A percentile compares a stretch with the other conserved stretches of the same genome.
phyloP scores from a whole-genome alignment of 257 asterid species.

The Primulina tabacum region DNA sequence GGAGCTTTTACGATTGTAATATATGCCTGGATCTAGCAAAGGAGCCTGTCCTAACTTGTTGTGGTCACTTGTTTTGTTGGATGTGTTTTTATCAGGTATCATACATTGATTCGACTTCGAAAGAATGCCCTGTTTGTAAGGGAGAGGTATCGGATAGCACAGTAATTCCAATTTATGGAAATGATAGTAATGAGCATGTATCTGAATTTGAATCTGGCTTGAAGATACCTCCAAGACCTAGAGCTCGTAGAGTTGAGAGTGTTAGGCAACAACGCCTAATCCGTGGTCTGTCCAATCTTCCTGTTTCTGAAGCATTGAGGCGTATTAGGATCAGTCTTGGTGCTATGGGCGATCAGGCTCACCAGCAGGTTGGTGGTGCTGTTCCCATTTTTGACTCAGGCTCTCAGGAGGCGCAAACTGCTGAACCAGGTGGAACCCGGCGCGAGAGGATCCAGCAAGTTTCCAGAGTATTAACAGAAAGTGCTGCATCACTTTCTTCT shows the following conservation, averaged over 20 bases:
- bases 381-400: slow-evolving; percentile 23
- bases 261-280: slow-evolving; percentile 44
- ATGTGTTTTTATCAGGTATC: slow-evolving; percentile 64
- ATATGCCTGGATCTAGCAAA: slow-evolving; percentile 67
- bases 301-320: slow-evolving; percentile 51
- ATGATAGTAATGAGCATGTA: slow-evolving; percentile 32
- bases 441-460: slow-evolving; percentile 53
- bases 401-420: slow-evolving; percentile 33
- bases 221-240: slow-evolving; percentile 70
- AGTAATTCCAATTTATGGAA: slow-evolving; percentile 51
- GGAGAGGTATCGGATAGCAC: slow-evolving; percentile 46
- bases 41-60: slow-evolving; percentile 66
- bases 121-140: slow-evolving; percentile 73
- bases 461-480: slow-evolving; percentile 69
- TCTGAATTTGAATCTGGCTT: slow-evolving; percentile 37
- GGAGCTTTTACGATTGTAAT: slow-evolving; percentile 66
- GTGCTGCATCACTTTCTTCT: slow-evolving; percentile 68
- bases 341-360: slow-evolving; percentile 36
- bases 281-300: slow-evolving; percentile 43
- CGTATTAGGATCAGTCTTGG: slow-evolving; percentile 46
- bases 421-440: slow-evolving; percentile 32
- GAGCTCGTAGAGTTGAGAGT: slow-evolving; percentile 59
- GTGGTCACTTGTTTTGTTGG: slow-evolving; percentile 84
- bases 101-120: slow-evolving; percentile 47
- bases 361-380: slow-evolving; percentile 26